These are phyloP conservation scores for Solanum chiquidenum DNA, from an alignment of 257 asterid genomes.

Conservation along the genomic window DNA sequence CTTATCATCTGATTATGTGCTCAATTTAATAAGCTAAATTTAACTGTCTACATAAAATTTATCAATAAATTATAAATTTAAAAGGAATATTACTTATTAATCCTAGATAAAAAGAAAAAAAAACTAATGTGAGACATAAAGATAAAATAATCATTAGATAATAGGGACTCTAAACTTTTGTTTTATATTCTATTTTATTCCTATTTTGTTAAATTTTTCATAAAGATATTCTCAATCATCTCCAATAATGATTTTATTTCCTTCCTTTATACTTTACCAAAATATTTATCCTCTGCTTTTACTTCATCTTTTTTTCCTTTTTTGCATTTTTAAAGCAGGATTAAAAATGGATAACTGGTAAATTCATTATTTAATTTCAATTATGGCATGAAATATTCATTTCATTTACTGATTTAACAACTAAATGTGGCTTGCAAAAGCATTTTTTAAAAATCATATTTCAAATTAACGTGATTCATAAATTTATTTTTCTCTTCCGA, in stretches of 20 bases:
- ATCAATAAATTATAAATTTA: too few relatives aligned
- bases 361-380: neutral
- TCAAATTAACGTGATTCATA: neutral
- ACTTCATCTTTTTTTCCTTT: neutral
- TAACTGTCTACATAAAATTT: neutral
- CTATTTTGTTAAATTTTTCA: neutral
- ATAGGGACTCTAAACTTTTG: neutral
- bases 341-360: neutral
- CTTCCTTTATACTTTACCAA: neutral
- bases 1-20: neutral
- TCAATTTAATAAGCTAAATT: neutral
- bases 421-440: neutral
- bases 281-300: neutral
- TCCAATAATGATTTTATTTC: neutral
- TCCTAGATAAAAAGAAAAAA: neutral
- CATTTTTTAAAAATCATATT: neutral
- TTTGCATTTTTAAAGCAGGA: neutral
- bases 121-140: neutral
- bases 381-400: neutral
- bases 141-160: neutral
- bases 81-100: neutral
- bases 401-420: neutral
- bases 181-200: neutral
- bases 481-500: neutral
- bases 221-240: neutral